Evolutionary conservation across 2,329 filamentous ascomycete species (phyloP).

Genomic region (Elsinoe batatas): DNA sequence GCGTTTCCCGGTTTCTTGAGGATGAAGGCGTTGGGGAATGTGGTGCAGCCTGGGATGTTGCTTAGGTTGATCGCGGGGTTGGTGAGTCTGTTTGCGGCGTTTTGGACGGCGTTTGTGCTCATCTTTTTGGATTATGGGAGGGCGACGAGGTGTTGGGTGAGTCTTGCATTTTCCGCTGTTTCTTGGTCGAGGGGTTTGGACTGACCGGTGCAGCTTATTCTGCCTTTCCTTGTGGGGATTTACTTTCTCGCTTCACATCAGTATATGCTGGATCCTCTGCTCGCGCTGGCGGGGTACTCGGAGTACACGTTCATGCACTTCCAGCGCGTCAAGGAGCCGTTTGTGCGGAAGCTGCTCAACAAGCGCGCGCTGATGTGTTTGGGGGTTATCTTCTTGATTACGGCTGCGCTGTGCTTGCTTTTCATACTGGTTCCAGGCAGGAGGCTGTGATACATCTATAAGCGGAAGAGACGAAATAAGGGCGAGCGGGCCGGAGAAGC

Average conservation of each 20-base stretch:
- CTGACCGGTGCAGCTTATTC: constrained; percentile 53
- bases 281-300: constrained; percentile 81
- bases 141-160: constrained; percentile 71
- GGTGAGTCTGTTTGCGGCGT: constrained; percentile 76
- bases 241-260: constrained; percentile 88
- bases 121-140: constrained; percentile 79
- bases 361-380: constrained; percentile 78
- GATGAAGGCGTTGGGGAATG: constrained; percentile 89
- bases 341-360: constrained; percentile 73
- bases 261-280: constrained; percentile 85
- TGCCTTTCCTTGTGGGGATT: constrained; percentile 84
- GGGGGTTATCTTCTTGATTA: constrained; percentile 62
- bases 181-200: background rate
- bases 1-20: constrained; percentile 96
- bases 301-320: constrained; percentile 96
- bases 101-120: constrained; percentile 89
- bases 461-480: background rate
- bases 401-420: constrained; percentile 72
- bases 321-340: constrained; percentile 78
- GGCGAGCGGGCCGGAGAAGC: background rate
- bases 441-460: constrained; percentile 45
- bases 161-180: constrained; percentile 26
- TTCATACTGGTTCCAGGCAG: constrained; percentile 95
- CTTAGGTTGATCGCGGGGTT: constrained; percentile 77
- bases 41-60: constrained; percentile 84